Evolutionary conservation across 2,329 filamentous ascomycete genomes (phyloP).

Genomic region (Diplodia corticola): DNA sequence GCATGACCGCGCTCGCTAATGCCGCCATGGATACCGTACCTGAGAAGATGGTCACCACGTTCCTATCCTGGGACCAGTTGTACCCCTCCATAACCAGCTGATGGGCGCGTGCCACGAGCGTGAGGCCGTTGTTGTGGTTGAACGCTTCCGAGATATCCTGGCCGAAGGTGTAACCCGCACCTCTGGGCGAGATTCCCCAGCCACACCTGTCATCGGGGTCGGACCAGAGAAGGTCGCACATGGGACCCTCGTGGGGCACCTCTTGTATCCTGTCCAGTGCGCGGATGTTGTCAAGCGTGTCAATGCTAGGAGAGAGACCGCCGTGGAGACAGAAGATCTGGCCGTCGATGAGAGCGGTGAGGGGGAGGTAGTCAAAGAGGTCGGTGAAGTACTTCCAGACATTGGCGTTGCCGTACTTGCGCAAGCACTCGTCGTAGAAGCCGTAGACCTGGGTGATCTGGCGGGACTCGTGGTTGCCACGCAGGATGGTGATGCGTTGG

Average conservation of each 20-base stretch:
- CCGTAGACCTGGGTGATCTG: slow-evolving; percentile 79
- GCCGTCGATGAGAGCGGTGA: slow-evolving; percentile 72
- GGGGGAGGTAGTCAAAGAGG: slow-evolving; percentile 74
- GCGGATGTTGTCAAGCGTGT: slow-evolving; percentile 70
- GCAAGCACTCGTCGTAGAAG: slow-evolving; percentile 75
- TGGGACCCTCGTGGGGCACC: slow-evolving; percentile 74
- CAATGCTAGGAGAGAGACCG: slow-evolving; percentile 70
- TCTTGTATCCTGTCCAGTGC: slow-evolving; percentile 58
- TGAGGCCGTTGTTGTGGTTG: slow-evolving; percentile 98
- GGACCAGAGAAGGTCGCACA: slow-evolving; percentile 75
- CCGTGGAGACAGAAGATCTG: slow-evolving; percentile 74
- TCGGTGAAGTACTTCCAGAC: slow-evolving; percentile 80
- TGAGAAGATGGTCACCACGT: slow-evolving; percentile 98
- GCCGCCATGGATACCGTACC: slow-evolving; percentile 40
- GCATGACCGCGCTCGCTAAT: slow-evolving; percentile 22
- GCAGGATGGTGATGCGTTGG: slow-evolving; percentile 95
- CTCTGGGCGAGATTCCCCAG: slow-evolving; percentile 93
- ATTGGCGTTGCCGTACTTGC: slow-evolving; percentile 75
- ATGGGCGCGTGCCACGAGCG: slow-evolving; percentile 91
- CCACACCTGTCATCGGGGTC: slow-evolving; percentile 96
- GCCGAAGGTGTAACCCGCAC: slow-evolving; percentile 91
- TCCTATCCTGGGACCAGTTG: slow-evolving; percentile 98
- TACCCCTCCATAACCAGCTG: slow-evolving; percentile 99
- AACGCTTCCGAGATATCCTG: slow-evolving; percentile 98
- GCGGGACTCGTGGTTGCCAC: slow-evolving; percentile 81